phyloP scores from a whole-genome alignment of 176 grass and related monocot species.

The Bonia amplexicaulis region DNA sequence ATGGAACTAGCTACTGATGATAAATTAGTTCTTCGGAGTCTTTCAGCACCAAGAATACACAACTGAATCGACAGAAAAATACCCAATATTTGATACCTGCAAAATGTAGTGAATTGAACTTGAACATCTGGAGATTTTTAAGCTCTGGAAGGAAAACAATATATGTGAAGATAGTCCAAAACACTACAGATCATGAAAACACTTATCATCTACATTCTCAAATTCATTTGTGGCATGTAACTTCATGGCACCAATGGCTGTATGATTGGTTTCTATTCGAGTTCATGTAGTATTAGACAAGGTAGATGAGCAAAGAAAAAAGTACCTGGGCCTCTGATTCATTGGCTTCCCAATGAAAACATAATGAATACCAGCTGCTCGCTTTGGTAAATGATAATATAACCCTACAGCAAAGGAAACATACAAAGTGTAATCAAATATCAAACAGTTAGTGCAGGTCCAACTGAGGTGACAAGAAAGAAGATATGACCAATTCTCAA shows the following conservation, averaged over 20 bases:
- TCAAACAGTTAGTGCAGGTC: slow-evolving; percentile 7
- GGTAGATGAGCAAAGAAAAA: slow-evolving; percentile 11
- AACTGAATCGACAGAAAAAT: slow-evolving; percentile 91
- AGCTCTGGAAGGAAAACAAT: not conserved
- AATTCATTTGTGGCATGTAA: not conserved
- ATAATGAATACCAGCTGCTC: slow-evolving; percentile 88
- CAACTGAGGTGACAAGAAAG: not conserved
- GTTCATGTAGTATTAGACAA: not conserved
- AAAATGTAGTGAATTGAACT: slow-evolving; percentile 22
- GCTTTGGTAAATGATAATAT: slow-evolving; percentile 96
- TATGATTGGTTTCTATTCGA: not conserved
- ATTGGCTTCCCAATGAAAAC: slow-evolving; percentile 97
- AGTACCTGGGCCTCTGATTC: slow-evolving; percentile 91
- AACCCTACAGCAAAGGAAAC: slow-evolving; percentile 55
- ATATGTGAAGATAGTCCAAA: not conserved
- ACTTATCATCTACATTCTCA: not conserved
- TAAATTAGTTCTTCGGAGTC: slow-evolving; percentile 79
- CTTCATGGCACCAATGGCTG: not conserved
- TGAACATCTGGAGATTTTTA: slow-evolving; percentile 10
- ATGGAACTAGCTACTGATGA: slow-evolving; percentile 85
- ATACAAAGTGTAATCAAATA: slow-evolving; percentile 33
- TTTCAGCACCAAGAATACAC: slow-evolving; percentile 92
- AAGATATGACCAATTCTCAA: not conserved
- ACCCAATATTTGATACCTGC: slow-evolving; percentile 95
- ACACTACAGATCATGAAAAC: not conserved